Evolutionary conservation across 768 basidiomycete genomes (phyloP).

Genomic region (Psilocybe subaeruginosa): DNA sequence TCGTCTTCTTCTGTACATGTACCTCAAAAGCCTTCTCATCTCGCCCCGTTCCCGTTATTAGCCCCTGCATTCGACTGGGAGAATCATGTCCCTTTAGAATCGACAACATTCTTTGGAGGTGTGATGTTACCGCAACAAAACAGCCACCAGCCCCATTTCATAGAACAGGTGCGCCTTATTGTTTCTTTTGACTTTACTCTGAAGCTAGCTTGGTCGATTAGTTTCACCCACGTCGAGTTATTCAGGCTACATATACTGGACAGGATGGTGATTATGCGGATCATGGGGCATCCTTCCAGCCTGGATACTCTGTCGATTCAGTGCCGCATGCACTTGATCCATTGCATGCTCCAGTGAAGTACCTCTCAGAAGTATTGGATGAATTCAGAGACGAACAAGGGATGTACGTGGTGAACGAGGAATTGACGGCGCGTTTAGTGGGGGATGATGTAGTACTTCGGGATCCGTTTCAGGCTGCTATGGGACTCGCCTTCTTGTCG

Average conservation of each 20-base stretch:
- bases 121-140: too few species aligned
- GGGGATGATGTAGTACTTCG: conserved; percentile 33
- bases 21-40: neutral
- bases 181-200: neutral
- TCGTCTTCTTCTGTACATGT: neutral
- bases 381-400: conserved; percentile 19
- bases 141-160: too few species aligned
- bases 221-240: too few species aligned
- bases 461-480: conserved; percentile 51
- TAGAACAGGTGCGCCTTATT: neutral
- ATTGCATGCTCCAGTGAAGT: neutral
- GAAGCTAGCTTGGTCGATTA: too few species aligned
- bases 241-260: too few species aligned
- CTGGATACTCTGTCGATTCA: neutral
- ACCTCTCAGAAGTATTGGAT: neutral
- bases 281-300: too few species aligned
- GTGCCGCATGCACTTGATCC: neutral
- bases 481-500: conserved; percentile 46
- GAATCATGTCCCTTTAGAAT: conserved; percentile 6
- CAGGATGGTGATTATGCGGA: too few species aligned
- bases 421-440: conserved; percentile 34
- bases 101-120: neutral
- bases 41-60: neutral
- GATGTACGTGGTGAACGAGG: conserved; percentile 20
- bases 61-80: conserved; percentile 17